These are phyloP conservation scores for Aureobasidium sp. DNA, from an alignment of 2,329 filamentous ascomycete species.

Conservation along the genomic window DNA sequence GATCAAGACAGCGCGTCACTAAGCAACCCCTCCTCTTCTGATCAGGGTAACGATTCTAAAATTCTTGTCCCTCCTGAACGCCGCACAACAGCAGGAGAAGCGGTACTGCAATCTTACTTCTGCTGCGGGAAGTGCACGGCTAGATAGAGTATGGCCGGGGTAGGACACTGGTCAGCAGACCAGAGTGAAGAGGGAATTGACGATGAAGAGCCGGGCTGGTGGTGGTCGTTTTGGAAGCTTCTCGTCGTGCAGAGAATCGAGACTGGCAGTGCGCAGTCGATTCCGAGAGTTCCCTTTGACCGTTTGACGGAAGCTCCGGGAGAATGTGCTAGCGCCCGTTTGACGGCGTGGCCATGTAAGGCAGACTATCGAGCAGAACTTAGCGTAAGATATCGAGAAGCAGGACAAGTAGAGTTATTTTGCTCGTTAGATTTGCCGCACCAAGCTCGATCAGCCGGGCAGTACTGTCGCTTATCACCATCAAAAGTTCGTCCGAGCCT, in stretches of 20 bases:
- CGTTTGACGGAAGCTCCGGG: slow-evolving; percentile 9
- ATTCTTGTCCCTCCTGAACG: slow-evolving; percentile 7
- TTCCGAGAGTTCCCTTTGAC: slow-evolving; percentile 10
- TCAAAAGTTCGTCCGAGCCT: slow-evolving; percentile 6
- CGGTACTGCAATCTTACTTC: slow-evolving; percentile 9
- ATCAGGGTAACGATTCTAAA: slow-evolving; percentile 7
- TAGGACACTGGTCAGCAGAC: slow-evolving; percentile 11
- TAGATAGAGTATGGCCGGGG: neutral
- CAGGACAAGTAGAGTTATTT: neutral
- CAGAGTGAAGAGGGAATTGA: slow-evolving; percentile 6
- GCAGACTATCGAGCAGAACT: neutral
- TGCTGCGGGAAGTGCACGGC: neutral
- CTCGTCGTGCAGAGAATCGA: slow-evolving; percentile 2
- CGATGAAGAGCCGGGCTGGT: slow-evolving; percentile 3
- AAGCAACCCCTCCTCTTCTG: slow-evolving; percentile 1
- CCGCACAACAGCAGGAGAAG: neutral
- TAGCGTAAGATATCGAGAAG: neutral
- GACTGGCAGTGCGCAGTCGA: neutral
- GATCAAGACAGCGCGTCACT: neutral
- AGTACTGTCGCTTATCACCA: neutral
- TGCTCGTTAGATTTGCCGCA: neutral
- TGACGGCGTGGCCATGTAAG: neutral
- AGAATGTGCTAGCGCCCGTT: slow-evolving; percentile 7
- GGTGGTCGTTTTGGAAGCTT: slow-evolving; percentile 12
- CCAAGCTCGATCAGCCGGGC: neutral